Base-by-base conservation (phyloP, 805 yeast species). In the Metschnikowia santaceciliae region DNA sequence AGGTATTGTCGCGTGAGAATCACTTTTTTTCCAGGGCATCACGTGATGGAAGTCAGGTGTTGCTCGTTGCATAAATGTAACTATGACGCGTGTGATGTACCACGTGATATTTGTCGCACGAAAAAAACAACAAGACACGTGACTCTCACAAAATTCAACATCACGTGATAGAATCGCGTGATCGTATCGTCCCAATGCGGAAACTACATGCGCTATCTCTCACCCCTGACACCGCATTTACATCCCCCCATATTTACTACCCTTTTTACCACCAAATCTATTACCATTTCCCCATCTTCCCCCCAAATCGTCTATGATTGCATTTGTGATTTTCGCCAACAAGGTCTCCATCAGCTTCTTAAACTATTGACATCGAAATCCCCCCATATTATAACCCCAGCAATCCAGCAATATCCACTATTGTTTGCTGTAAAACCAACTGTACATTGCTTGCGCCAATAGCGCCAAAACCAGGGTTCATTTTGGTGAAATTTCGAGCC, bases 281-380 rank as follows among this genome's bases (percentile, higher is more conserved):
- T 33, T n/a, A 22, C 20, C 17, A n/a, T n/a, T 7, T n/a, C 2
- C 8, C 17, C 15, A n/a, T 34, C 8, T 7, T 34, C 8, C 17
- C 36, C 23, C 23, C 26, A n/a, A 43, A 50, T 52, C 57, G 50
- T 52, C 44, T 46, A 56, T 56, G 60, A 56, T 56, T 54, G 42
- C 55, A 45, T 48, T 54, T 45, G 54, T 51, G 44, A 51, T 53
- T 40, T 50, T 56, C 32, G 50, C 52, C 47, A 56, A 56, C 58
- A 53, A 42, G 54, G 50, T 56, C 58, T 54, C 60, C 57, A 53
- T 56, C 53, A 54, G 57, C 57, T 56, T 56, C 53, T 50, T 54
- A 39, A 54, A 54, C 51, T 54, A 56, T 57, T 56, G 60, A 56
- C 59, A 54, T 54, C 56, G 46, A 5, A 42, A 32, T 42, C 37